A percentile compares a stretch with the other conserved stretches of the same genome.
Conservation (phyloP, 2,329 filamentous ascomycete genomes). For the Cladosporium oxysporum region DNA sequence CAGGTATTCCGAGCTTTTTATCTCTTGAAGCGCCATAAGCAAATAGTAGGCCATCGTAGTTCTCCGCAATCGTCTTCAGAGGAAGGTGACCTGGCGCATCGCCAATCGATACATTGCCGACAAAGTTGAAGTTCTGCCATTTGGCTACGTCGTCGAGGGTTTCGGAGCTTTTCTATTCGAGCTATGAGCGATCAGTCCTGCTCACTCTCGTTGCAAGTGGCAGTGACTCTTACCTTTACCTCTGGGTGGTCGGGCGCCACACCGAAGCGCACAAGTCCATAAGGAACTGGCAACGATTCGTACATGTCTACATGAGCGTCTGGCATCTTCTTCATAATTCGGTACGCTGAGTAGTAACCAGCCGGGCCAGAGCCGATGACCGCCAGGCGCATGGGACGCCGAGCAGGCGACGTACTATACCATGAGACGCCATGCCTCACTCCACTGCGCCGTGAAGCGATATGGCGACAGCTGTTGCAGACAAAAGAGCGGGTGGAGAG, state of each 20-base stretch:
- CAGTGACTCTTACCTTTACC: slow-evolving; percentile 72
- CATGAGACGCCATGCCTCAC: neutral
- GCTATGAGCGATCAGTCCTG: slow-evolving; percentile 28
- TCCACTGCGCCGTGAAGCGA: neutral
- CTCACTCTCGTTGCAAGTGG: slow-evolving; percentile 8
- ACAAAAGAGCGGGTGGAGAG: slow-evolving; percentile 2
- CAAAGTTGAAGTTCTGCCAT: slow-evolving; percentile 81
- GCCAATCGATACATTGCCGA: slow-evolving; percentile 86
- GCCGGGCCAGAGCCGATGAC: slow-evolving; percentile 92
- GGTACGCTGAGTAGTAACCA: slow-evolving; percentile 91
- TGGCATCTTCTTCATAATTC: slow-evolving; percentile 74
- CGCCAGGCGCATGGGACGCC: slow-evolving; percentile 67
- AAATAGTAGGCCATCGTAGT: slow-evolving; percentile 92
- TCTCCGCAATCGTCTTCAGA: slow-evolving; percentile 67
- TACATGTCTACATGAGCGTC: slow-evolving; percentile 89
- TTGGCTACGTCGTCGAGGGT: slow-evolving; percentile 87
- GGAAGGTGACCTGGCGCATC: slow-evolving; percentile 56
- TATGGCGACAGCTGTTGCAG: slow-evolving; percentile 5
- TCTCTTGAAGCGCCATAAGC: slow-evolving; percentile 90
- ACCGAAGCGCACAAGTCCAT: slow-evolving; percentile 87
- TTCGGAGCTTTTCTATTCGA: slow-evolving; percentile 80
- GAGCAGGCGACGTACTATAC: slow-evolving; percentile 37
- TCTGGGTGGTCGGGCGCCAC: slow-evolving; percentile 98
- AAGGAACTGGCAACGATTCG: slow-evolving; percentile 88
- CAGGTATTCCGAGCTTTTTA: slow-evolving; percentile 73